Conservation (phyloP, 768 basidiomycete genomes). For the Cantharellus cinnabarinus region DNA sequence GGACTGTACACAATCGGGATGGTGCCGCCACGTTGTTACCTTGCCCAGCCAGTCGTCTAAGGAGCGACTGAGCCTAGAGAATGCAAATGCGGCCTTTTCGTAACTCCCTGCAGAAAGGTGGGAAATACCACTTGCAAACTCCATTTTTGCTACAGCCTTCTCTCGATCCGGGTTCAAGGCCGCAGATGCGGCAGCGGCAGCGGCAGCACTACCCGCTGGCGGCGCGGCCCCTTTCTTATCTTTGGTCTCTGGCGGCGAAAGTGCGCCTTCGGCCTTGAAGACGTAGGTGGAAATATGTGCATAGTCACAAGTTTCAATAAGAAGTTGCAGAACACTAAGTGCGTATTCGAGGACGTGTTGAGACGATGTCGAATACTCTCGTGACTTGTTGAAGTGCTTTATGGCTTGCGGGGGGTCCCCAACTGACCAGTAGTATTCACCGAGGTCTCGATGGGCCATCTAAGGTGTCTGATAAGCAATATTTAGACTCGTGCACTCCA, state of each 20-base stretch:
- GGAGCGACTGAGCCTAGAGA: constrained; percentile 50
- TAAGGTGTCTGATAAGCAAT: constrained; percentile 14
- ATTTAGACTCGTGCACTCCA: neutral
- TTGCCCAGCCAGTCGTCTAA: constrained; percentile 64
- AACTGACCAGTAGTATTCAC: constrained; percentile 47
- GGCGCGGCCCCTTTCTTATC: neutral
- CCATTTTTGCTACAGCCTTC: constrained; percentile 54
- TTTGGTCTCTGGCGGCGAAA: constrained; percentile 31
- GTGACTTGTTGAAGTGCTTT: constrained; percentile 72
- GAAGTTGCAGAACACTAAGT: constrained; percentile 55
- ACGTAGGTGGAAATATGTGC: constrained; percentile 79
- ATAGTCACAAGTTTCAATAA: constrained; percentile 74
- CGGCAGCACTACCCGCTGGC: constrained; percentile 1
- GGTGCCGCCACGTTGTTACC: constrained; percentile 17
- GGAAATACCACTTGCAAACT: constrained; percentile 61
- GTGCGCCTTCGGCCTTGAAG: constrained; percentile 84
- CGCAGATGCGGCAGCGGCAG: constrained; percentile 18
- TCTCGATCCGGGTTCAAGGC: constrained; percentile 30
- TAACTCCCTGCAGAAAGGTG: constrained; percentile 51
- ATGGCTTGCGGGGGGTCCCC: constrained; percentile 56
- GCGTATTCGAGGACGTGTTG: constrained; percentile 92
- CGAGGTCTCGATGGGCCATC: constrained; percentile 86
- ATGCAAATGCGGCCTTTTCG: constrained; percentile 57
- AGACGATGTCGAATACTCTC: constrained; percentile 81
- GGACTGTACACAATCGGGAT: neutral